phyloP scores from a whole-genome alignment of 768 basidiomycete species.

The Russula sp. region DNA sequence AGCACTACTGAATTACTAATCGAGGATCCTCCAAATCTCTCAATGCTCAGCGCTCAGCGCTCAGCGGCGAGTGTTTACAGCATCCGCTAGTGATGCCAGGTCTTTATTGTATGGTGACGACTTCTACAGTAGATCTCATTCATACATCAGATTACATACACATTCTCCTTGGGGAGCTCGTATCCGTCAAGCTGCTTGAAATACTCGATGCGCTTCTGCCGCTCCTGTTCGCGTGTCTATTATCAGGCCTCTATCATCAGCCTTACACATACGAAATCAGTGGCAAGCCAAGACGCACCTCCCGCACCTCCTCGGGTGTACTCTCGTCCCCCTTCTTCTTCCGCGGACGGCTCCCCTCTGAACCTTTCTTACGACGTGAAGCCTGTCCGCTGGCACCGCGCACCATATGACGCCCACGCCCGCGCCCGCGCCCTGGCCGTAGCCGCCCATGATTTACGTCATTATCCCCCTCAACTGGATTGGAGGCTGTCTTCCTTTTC shows the following conservation, averaged over 20 bases:
- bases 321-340: conserved; percentile 29
- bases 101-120: background rate
- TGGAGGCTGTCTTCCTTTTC: conserved; percentile 2
- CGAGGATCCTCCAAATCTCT: no score
- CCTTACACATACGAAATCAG: background rate
- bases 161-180: conserved; percentile 27
- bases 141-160: conserved; percentile 29
- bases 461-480: background rate
- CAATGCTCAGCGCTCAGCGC: no score
- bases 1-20: no score
- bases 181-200: conserved; percentile 31
- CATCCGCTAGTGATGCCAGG: background rate
- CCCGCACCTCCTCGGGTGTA: conserved; percentile 29
- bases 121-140: conserved; percentile 9
- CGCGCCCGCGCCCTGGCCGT: background rate
- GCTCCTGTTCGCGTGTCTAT: conserved; percentile 27
- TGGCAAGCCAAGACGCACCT: conserved; percentile 16
- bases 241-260: background rate
- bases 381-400: background rate
- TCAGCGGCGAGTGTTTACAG: no score
- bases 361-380: conserved; percentile 6
- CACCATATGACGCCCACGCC: background rate
- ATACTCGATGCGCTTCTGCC: conserved; percentile 26
- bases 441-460: background rate
- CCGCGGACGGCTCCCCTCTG: conserved; percentile 12